Conservation (phyloP, 2,329 filamentous ascomycete species). For the Metarhizium brunneum region DNA sequence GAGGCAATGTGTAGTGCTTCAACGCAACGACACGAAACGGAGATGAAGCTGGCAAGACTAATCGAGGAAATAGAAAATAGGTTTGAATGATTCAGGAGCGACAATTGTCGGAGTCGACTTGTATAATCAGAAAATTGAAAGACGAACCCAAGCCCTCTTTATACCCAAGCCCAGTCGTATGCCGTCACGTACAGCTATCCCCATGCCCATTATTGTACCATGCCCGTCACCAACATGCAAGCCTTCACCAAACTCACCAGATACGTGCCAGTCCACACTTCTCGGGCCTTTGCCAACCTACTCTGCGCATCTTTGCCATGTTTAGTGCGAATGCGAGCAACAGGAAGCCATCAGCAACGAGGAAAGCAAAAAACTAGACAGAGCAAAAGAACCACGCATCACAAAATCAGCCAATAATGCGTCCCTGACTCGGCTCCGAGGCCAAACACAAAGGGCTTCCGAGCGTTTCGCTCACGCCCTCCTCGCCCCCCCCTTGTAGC, state of each 20-base stretch:
- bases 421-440: neutral
- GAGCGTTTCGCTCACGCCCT: too few relatives aligned
- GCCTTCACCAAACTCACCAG: neutral
- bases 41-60: neutral
- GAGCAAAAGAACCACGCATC: neutral
- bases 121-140: neutral
- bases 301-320: neutral
- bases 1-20: neutral
- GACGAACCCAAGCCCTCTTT: neutral
- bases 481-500: too few relatives aligned
- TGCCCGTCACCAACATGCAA: neutral
- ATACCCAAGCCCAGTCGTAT: neutral
- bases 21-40: neutral
- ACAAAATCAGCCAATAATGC: neutral
- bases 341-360: neutral
- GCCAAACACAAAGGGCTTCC: neutral
- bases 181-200: neutral
- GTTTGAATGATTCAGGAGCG: neutral
- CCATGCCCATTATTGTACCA: neutral
- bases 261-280: neutral
- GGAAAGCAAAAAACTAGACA: neutral
- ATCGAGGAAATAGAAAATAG: neutral
- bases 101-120: neutral
- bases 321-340: neutral
- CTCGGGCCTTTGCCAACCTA: neutral